Percentiles rank a stretch among this genome's conserved stretches.
Conservation (phyloP, 495 filamentous ascomycete species). For the Peziza echinospora region DNA sequence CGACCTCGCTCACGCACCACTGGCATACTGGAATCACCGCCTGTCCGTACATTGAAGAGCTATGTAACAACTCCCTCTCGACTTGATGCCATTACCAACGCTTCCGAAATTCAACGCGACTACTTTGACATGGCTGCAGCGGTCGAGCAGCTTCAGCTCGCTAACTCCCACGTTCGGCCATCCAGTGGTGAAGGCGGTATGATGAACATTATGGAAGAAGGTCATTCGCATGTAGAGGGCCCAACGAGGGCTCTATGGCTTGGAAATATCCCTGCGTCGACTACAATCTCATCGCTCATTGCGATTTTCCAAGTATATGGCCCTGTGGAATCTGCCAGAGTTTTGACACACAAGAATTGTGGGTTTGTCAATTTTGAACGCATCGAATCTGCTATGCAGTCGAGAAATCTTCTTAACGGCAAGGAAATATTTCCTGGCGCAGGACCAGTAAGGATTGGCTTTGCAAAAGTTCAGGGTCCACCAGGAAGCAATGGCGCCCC, state of each 20-base stretch:
- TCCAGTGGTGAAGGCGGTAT: slow-evolving; percentile 18
- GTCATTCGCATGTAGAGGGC: slow-evolving; percentile 45
- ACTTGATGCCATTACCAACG: slow-evolving; percentile 64
- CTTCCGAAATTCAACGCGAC: slow-evolving; percentile 42
- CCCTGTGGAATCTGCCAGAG: slow-evolving; percentile 73
- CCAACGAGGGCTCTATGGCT: slow-evolving; percentile 92
- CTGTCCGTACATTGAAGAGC: slow-evolving; percentile 44
- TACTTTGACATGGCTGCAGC: slow-evolving; percentile 16
- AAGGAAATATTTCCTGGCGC: slow-evolving; percentile 97
- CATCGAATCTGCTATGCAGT: slow-evolving; percentile 69
- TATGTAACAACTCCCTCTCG: slow-evolving; percentile 67
- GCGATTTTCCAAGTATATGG: slow-evolving; percentile 85
- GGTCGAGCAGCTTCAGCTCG: slow-evolving; percentile 13
- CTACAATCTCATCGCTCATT: slow-evolving; percentile 75
- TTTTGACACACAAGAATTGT: slow-evolving; percentile 96
- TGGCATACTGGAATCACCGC: slow-evolving; percentile 70
- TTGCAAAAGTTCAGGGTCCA: slow-evolving; percentile 42
- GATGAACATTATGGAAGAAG: slow-evolving; percentile 14
- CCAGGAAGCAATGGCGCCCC: slow-evolving; percentile 61
- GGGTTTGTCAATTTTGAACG: slow-evolving; percentile 95
- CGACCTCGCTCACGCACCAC: slow-evolving; percentile 76
- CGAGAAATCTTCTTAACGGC: slow-evolving; percentile 68
- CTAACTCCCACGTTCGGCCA: slow-evolving; percentile 11
- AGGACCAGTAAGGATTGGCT: slow-evolving; percentile 85
- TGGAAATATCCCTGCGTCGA: slow-evolving; percentile 92